Conservation (phyloP, 1,284 basidiomycete species). For the Marasmius fiardii region DNA sequence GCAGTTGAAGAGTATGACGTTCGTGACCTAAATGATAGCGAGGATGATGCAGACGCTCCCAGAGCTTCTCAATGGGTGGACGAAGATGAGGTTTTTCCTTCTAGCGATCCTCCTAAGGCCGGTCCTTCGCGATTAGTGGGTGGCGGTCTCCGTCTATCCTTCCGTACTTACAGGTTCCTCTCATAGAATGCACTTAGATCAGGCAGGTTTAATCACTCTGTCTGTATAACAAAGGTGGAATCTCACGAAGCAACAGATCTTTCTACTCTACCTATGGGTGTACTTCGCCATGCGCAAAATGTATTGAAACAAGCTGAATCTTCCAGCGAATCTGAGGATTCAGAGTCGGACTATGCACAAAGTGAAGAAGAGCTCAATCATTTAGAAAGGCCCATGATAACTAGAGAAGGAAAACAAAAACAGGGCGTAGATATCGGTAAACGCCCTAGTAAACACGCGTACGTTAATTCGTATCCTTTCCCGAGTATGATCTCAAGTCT, state of each 20-base stretch:
- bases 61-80: constrained; percentile 56
- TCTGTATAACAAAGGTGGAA: no score
- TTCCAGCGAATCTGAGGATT: constrained; percentile 2
- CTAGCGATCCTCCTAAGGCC: constrained; percentile 15
- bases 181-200: constrained; percentile 34
- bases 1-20: not conserved
- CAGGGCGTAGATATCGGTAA: constrained; percentile 49
- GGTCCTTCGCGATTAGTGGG: constrained; percentile 29
- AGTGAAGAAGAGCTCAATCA: not conserved
- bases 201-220: constrained; percentile 17
- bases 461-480: constrained; percentile 30
- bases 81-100: constrained; percentile 34
- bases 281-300: constrained; percentile 63
- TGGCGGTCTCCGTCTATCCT: constrained; percentile 12
- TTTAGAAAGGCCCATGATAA: not conserved
- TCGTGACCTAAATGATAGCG: not conserved
- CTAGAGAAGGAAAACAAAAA: constrained; percentile 11
- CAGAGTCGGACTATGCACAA: not conserved
- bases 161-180: constrained; percentile 1
- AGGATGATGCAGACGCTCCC: constrained; percentile 39
- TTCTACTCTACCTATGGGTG: constrained; percentile 58
- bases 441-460: constrained; percentile 88
- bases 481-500: constrained; percentile 6
- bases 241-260: constrained; percentile 37
- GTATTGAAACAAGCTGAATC: constrained; percentile 35